Evolutionary conservation across 1,284 basidiomycete genomes (phyloP).

Genomic region (Rhizoctonia solani): DNA sequence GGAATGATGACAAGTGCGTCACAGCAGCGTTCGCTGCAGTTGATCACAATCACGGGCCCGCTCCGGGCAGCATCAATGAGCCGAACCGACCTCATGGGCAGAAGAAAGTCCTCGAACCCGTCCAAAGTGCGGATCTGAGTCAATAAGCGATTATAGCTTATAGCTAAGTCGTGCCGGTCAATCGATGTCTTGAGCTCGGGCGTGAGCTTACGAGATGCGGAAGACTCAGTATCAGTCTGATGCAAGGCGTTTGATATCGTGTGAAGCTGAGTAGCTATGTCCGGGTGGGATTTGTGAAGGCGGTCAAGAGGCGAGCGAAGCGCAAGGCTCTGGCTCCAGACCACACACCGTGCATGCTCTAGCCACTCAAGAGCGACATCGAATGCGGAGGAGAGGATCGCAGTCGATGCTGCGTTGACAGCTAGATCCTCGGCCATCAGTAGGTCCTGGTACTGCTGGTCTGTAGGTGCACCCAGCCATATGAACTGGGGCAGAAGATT

Average conservation of each 20-base stretch:
- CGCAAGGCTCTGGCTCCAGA: conserved; percentile 1
- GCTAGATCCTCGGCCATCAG: neutral
- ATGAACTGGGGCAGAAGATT: neutral
- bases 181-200: no score
- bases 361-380: conserved; percentile 15
- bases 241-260: neutral
- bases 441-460: neutral
- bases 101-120: conserved; percentile 32
- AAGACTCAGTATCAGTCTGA: neutral
- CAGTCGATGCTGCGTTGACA: neutral
- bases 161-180: neutral
- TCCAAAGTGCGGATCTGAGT: conserved; percentile 16
- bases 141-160: conserved; percentile 15
- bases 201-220: neutral
- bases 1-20: no score
- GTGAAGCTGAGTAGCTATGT: neutral
- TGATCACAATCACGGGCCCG: no score
- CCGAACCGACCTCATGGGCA: neutral
- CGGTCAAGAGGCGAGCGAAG: conserved; percentile 14
- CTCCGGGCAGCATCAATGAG: neutral
- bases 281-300: neutral
- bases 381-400: neutral
- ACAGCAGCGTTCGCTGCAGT: no score
- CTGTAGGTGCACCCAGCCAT: neutral
- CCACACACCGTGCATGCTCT: conserved; percentile 2